Conservation (phyloP, 169 alveolate genomes). For the Amoebophrya sp. region DNA sequence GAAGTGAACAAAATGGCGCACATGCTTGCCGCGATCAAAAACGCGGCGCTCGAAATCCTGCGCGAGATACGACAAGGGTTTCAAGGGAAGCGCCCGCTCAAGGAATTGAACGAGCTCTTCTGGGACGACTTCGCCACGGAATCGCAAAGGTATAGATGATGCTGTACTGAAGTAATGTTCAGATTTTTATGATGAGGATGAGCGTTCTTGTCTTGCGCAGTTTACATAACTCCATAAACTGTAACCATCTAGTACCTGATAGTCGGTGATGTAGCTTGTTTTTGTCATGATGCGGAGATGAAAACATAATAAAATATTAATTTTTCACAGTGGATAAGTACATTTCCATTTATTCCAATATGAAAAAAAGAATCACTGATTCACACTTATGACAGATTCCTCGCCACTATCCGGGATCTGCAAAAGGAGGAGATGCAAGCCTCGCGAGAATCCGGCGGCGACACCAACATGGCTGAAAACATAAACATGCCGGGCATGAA, state of each 20-base stretch:
- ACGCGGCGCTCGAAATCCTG: neutral
- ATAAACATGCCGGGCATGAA: constrained; percentile 11
- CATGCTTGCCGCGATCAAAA: neutral
- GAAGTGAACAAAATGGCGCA: constrained; percentile 14
- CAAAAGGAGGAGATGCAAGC: constrained; percentile 8
- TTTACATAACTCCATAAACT: too few species aligned
- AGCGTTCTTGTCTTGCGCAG: neutral
- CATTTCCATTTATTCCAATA: too few species aligned
- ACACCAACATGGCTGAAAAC: neutral
- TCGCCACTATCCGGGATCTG: neutral
- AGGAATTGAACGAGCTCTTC: neutral
- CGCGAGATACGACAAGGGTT: neutral
- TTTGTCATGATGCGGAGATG: too few species aligned
- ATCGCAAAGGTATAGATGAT: neutral
- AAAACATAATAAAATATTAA: too few species aligned
- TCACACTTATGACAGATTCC: neutral
- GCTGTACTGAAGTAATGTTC: too few species aligned
- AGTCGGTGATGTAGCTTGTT: too few species aligned
- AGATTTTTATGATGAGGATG: neutral
- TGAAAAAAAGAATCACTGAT: neutral
- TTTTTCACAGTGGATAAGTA: too few species aligned
- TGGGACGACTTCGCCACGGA: constrained; percentile 1
- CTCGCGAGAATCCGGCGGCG: neutral
- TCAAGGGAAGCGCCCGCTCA: neutral
- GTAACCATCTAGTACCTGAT: too few species aligned